phyloP scores from a whole-genome alignment of 768 basidiomycete genomes.

The Cyathus striatus region DNA sequence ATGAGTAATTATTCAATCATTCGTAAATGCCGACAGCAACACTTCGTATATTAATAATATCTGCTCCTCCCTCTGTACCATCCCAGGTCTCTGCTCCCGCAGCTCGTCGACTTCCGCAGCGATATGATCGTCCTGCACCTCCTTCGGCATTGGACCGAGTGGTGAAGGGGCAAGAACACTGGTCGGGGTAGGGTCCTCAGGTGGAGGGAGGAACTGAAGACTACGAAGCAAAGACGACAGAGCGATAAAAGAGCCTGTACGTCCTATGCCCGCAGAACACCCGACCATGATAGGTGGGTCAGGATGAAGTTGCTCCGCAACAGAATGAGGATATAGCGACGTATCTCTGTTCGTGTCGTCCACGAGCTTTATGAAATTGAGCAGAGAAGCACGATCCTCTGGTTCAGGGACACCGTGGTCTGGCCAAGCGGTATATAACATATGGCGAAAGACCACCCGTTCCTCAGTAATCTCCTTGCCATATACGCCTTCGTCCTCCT shows the following conservation, averaged over 20 bases:
- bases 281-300: slow-evolving; percentile 79
- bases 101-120: slow-evolving; percentile 71
- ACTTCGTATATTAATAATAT: slow-evolving; percentile 59
- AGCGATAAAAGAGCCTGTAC: slow-evolving; percentile 84
- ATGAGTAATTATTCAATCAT: no score
- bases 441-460: slow-evolving; percentile 56
- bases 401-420: slow-evolving; percentile 76
- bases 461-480: slow-evolving; percentile 17
- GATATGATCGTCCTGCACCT: slow-evolving; percentile 50
- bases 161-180: slow-evolving; percentile 40
- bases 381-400: slow-evolving; percentile 52
- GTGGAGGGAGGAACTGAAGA: slow-evolving; percentile 39
- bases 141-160: slow-evolving; percentile 51
- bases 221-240: slow-evolving; percentile 72
- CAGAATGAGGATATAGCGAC: slow-evolving; percentile 19
- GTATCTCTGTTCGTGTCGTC: slow-evolving; percentile 53
- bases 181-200: slow-evolving; percentile 21
- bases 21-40: slow-evolving; percentile 24
- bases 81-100: slow-evolving; percentile 75
- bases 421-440: slow-evolving; percentile 77
- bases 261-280: slow-evolving; percentile 85
- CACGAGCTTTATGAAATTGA: slow-evolving; percentile 61
- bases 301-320: slow-evolving; percentile 30
- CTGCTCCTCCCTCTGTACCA: slow-evolving; percentile 77
- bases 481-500: slow-evolving; percentile 9